Evolutionary conservation across 441 rosid genomes (phyloP), one percentile per base, ranked within the genome.

Genomic region (Melastoma candidum): DNA sequence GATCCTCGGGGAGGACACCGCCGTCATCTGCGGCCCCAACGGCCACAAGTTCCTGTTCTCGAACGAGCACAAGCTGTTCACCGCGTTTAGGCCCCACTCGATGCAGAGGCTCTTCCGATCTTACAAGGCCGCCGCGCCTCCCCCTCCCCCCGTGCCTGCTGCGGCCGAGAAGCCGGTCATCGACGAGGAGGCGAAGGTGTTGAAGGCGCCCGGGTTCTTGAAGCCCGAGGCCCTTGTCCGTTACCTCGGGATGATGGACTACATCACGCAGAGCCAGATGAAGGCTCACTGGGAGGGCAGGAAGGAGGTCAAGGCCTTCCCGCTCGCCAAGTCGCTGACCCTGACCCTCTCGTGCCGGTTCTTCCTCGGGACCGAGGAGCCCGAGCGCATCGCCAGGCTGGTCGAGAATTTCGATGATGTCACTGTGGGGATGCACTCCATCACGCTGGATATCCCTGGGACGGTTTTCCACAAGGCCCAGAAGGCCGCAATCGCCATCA

Each of bases 41-140:
- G 66, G 66, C 8, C 66, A 62, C 44, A 62, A 62, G 59, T 62
- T 62, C 60, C 60, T 62, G 49, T 62, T 62, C 55, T 55, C 66
- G 49, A 62, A 62, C 8, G 66, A 62, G 60, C 45, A 62, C 22
- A 62, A 50, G 60, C 53, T 47, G 49, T 62, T 62, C 66, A 62
- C 66, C 25, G 46, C 66, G 0, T 62, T 27, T 54, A 54, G 66
- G 14, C 66, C 66, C 4, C 60, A 29, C 49, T 48, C 66, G 0
- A 62, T 44, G 66, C 66, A 55, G 36, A 48, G 44, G 46, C 17
- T 62, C 60, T 62, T 62, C 60, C 66, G 66, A 12, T 62, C 66
- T 12, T 44, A 62, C 66, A 49, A 62, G 56, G 12, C 14, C 49
- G 51, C 56, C 12, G 59, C 49, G 11, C 50, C 53, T 11, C 54